phyloP scores from a whole-genome alignment of 345 rosid species.

The Linum usitatissimum region DNA sequence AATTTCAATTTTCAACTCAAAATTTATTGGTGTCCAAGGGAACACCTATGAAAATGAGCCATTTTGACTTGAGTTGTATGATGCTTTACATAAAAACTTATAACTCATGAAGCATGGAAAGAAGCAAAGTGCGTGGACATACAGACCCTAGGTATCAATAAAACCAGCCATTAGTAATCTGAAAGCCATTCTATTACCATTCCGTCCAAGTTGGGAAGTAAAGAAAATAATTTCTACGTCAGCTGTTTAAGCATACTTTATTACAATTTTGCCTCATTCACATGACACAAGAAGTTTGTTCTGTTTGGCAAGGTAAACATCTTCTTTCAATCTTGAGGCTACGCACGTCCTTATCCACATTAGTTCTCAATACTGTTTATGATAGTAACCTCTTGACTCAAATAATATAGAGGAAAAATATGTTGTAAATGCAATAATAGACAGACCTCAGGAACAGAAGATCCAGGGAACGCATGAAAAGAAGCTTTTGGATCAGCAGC shows the following conservation, averaged over 20 bases:
- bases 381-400: neutral
- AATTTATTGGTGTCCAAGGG: too few relatives aligned
- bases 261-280: neutral
- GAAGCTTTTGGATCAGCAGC: conserved; percentile 81
- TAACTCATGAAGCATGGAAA: neutral
- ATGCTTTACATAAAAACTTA: neutral
- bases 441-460: conserved; percentile 77
- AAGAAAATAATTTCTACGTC: neutral
- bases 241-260: neutral
- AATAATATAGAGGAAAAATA: neutral
- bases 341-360: neutral
- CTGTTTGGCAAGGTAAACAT: neutral
- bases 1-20: too few relatives aligned
- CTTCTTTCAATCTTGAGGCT: neutral
- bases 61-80: too few relatives aligned
- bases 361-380: neutral
- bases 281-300: neutral
- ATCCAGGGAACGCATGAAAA: conserved; percentile 83
- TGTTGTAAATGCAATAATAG: conserved; percentile 10
- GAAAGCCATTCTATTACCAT: neutral
- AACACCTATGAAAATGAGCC: too few relatives aligned
- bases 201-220: neutral
- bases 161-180: too few relatives aligned
- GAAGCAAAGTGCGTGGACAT: neutral
- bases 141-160: neutral